These are phyloP conservation scores for Geotrichum cucujoidarum DNA, from an alignment of 1,139 yeast species.

Conservation along the genomic window DNA sequence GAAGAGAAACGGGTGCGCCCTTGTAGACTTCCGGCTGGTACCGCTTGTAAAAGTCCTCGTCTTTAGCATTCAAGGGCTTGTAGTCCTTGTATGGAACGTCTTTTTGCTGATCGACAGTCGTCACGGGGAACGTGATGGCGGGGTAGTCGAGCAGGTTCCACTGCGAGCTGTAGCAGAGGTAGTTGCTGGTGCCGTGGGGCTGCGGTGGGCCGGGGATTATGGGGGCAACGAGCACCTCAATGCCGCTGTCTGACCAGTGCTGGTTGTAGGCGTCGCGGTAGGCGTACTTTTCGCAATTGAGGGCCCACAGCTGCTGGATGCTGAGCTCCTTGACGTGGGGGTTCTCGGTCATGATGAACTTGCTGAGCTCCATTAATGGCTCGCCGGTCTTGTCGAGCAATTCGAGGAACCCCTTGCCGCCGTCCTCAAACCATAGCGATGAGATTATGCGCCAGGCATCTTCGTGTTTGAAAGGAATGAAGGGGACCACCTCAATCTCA, in stretches of 20 bases:
- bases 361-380: conserved; percentile 35
- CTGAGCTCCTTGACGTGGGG: conserved; percentile 25
- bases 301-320: conserved; percentile 38
- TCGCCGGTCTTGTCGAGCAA: conserved; percentile 44
- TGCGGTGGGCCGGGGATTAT: conserved; percentile 70
- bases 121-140: conserved; percentile 50
- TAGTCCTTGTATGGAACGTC: conserved; percentile 34
- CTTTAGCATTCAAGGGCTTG: conserved; percentile 33
- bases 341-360: conserved; percentile 27
- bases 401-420: conserved; percentile 40
- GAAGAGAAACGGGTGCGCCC: conserved; percentile 44
- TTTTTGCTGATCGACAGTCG: conserved; percentile 41
- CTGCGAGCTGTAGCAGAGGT: conserved; percentile 61
- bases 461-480: conserved; percentile 41
- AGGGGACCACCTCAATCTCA: conserved; percentile 40
- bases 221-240: conserved; percentile 67
- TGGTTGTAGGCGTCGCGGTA: conserved; percentile 34
- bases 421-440: conserved; percentile 46
- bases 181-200: conserved; percentile 56
- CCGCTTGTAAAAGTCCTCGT: conserved; percentile 28
- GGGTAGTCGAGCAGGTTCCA: conserved; percentile 51
- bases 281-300: conserved; percentile 33
- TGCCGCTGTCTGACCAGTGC: conserved; percentile 46
- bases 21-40: conserved; percentile 39
- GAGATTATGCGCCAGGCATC: conserved; percentile 39